Evolutionary conservation across 2,329 filamentous ascomycete genomes (phyloP).

Genomic region (Chaetomiaceae sp.): DNA sequence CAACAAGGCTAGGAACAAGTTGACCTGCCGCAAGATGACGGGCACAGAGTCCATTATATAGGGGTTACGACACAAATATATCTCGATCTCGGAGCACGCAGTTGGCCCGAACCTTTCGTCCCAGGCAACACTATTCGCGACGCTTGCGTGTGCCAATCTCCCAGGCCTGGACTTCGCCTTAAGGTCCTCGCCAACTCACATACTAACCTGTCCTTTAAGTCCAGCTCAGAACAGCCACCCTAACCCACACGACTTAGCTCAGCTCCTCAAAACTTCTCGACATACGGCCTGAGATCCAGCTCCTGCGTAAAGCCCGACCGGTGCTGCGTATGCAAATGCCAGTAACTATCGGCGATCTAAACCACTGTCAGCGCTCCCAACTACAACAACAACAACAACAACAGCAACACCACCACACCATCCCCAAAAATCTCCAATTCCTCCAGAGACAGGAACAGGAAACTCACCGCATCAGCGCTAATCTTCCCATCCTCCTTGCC

Average conservation of each 20-base stretch:
- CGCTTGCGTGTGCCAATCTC: too few relatives aligned
- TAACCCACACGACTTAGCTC: too few relatives aligned
- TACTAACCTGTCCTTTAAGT: too few relatives aligned
- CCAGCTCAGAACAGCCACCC: too few relatives aligned
- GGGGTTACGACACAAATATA: constrained; percentile 14
- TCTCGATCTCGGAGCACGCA: constrained; percentile 10
- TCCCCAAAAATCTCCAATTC: neutral
- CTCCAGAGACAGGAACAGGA: neutral
- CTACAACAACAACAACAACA: neutral
- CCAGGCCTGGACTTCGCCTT: too few relatives aligned
- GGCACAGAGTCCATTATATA: constrained; percentile 12
- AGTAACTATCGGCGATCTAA: constrained; percentile 82
- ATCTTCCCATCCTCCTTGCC: constrained; percentile 59
- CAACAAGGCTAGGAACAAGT: constrained; percentile 2
- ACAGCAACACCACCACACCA: neutral
- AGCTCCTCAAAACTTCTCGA: constrained; percentile 69
- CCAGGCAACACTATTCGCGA: too few relatives aligned
- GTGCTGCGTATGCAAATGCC: constrained; percentile 77
- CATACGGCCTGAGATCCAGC: constrained; percentile 71
- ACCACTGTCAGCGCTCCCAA: neutral
- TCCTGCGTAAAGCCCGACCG: constrained; percentile 76
- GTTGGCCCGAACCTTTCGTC: neutral
- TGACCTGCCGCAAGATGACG: neutral
- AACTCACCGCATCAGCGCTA: constrained; percentile 64
- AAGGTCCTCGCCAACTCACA: too few relatives aligned